Percentiles rank a stretch among this genome's conserved stretches.
phyloP scores from a whole-genome alignment of 2,329 filamentous ascomycete species.

The Cladosporium sp. region DNA sequence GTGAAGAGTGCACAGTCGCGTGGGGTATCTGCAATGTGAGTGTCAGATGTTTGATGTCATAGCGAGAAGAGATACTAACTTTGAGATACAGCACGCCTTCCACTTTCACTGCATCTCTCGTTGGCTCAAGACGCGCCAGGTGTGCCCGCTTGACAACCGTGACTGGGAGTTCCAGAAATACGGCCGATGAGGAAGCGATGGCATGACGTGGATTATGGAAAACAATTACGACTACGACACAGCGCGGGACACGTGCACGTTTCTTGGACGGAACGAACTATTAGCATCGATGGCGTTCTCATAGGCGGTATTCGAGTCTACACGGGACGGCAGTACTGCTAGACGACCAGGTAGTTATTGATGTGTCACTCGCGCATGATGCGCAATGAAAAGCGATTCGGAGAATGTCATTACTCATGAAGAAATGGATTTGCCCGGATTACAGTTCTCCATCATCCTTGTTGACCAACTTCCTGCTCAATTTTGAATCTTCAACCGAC shows the following conservation, averaged over 20 bases:
- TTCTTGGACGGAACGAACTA: not conserved
- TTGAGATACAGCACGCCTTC: slow-evolving; percentile 74
- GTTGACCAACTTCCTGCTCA: not conserved
- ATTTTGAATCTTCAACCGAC: slow-evolving; percentile 30
- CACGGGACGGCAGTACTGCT: not conserved
- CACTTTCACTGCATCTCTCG: slow-evolving; percentile 99
- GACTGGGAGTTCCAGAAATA: slow-evolving; percentile 99
- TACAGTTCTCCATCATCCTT: too few relatives aligned
- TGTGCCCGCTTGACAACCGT: slow-evolving; percentile 93
- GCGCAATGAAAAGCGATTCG: not conserved
- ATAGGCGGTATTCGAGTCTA: not conserved
- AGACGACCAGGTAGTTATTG: not conserved
- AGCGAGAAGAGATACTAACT: not conserved
- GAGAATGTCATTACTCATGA: not conserved
- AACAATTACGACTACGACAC: slow-evolving; percentile 7
- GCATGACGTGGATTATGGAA: not conserved
- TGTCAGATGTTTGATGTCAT: slow-evolving; percentile 17
- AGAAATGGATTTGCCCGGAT: too few relatives aligned
- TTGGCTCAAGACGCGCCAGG: slow-evolving; percentile 98
- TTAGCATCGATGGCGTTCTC: slow-evolving; percentile 9
- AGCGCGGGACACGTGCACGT: not conserved
- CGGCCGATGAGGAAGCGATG: slow-evolving; percentile 54
- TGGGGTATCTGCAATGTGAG: slow-evolving; percentile 99
- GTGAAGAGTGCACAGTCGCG: slow-evolving; percentile 95
- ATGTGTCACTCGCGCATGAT: not conserved